phyloP scores from a whole-genome alignment of 805 yeast species.

The Kuraishia hungarica region DNA sequence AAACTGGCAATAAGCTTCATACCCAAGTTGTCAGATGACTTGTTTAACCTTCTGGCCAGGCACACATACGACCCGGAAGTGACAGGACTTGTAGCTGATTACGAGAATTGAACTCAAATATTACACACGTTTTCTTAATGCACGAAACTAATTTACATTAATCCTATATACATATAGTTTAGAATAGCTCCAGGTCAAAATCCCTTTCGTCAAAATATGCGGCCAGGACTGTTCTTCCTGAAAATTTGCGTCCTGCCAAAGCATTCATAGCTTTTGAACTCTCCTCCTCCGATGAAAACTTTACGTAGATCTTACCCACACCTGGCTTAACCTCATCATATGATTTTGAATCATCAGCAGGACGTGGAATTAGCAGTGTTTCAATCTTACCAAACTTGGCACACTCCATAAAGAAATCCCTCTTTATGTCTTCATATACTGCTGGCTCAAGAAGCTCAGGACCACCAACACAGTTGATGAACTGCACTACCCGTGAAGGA shows the following conservation, averaged over 20 bases:
- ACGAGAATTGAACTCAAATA: neutral
- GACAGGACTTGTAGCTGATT: conserved; percentile 4
- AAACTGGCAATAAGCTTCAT: conserved; percentile 74
- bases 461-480: conserved; percentile 58
- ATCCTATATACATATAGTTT: conserved; percentile 5
- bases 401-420: conserved; percentile 45
- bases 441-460: conserved; percentile 50
- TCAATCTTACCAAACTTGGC: conserved; percentile 41
- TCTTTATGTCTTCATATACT: conserved; percentile 37
- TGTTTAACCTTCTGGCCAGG: conserved; percentile 55
- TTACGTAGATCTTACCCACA: conserved; percentile 66
- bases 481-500: conserved; percentile 43
- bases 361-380: conserved; percentile 55
- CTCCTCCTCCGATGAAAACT: conserved; percentile 42
- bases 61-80: conserved; percentile 49
- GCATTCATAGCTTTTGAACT: conserved; percentile 47
- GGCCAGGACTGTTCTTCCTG: conserved; percentile 61
- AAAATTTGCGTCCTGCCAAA: conserved; percentile 58
- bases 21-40: conserved; percentile 57
- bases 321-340: conserved; percentile 34
- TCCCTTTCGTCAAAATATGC: conserved; percentile 54
- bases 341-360: conserved; percentile 27
- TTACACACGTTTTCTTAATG: neutral
- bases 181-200: conserved; percentile 32
- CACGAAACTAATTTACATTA: neutral